phyloP scores from a whole-genome alignment of 208 protist species.

The Leishmania turanica region DNA sequence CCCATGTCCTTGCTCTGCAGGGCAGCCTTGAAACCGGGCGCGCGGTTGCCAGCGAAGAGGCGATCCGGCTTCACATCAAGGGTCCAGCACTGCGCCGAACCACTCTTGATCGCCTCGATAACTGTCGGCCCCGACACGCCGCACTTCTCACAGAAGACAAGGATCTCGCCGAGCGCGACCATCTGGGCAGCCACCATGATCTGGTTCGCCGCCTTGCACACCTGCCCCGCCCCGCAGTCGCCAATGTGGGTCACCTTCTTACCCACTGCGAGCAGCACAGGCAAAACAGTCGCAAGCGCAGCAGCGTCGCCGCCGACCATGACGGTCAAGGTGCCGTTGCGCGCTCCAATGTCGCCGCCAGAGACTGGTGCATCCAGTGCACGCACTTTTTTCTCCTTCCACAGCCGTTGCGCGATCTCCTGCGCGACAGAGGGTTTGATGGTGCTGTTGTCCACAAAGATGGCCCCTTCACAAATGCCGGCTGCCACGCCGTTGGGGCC shows the following conservation, averaged over 20 bases:
- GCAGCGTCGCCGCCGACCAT: slow-evolving; percentile 94
- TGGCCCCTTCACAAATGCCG: slow-evolving; percentile 66
- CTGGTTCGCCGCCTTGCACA: slow-evolving; percentile 97
- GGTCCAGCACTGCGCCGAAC: slow-evolving; percentile 94
- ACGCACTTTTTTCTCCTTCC: slow-evolving; percentile 70
- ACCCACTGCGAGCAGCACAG: slow-evolving; percentile 83
- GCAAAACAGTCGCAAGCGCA: slow-evolving; percentile 66
- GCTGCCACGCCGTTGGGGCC: slow-evolving; percentile 74
- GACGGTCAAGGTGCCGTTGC: slow-evolving; percentile 93
- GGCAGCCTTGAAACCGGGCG: slow-evolving; percentile 95
- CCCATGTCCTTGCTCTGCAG: slow-evolving; percentile 95
- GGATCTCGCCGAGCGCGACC: slow-evolving; percentile 94
- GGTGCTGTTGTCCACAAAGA: slow-evolving; percentile 96
- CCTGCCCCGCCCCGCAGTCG: slow-evolving; percentile 90
- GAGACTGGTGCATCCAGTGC: slow-evolving; percentile 95
- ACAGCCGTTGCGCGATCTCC: slow-evolving; percentile 83
- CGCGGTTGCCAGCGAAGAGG: slow-evolving; percentile 92
- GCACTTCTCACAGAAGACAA: slow-evolving; percentile 93
- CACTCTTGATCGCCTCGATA: slow-evolving; percentile 87
- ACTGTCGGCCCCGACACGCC: slow-evolving; percentile 84
- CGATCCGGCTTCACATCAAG: slow-evolving; percentile 92
- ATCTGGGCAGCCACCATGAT: slow-evolving; percentile 95
- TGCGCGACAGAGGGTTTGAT: slow-evolving; percentile 92
- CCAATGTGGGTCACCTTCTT: slow-evolving; percentile 91
- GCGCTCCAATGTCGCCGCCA: slow-evolving; percentile 94